A percentile compares a stretch with the other conserved stretches of the same genome.
phyloP scores from a whole-genome alignment of 2,329 filamentous ascomycete genomes.

The Arthrobotrys sphaeroides region DNA sequence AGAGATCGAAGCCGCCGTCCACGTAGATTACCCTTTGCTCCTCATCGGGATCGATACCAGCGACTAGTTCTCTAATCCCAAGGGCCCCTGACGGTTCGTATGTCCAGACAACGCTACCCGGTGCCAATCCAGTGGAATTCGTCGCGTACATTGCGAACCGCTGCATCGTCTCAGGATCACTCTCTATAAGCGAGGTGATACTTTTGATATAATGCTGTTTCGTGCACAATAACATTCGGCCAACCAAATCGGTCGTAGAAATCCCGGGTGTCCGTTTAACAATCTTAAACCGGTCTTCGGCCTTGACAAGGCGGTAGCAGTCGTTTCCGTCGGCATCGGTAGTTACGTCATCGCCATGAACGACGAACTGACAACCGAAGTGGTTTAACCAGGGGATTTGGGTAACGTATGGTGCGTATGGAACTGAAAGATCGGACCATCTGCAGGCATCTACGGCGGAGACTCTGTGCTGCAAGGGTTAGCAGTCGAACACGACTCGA shows the following conservation, averaged over 20 bases:
- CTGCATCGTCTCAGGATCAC: constrained; percentile 34
- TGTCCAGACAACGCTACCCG: constrained; percentile 85
- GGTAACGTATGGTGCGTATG: constrained; percentile 92
- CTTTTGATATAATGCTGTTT: constrained; percentile 90
- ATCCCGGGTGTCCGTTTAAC: constrained; percentile 97
- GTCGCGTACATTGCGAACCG: constrained; percentile 76
- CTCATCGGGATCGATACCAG: constrained; percentile 74
- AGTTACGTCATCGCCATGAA: constrained; percentile 96
- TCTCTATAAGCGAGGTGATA: constrained; percentile 70
- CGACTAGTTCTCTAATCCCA: constrained; percentile 72
- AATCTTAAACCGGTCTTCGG: constrained; percentile 91
- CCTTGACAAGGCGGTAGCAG: constrained; percentile 97
- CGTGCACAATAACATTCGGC: constrained; percentile 96
- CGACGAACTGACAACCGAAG: constrained; percentile 94
- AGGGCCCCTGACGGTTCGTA: constrained; percentile 71
- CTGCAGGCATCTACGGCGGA: constrained; percentile 93
- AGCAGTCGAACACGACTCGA: not conserved
- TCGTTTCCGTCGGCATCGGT: constrained; percentile 92
- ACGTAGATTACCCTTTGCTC: constrained; percentile 93
- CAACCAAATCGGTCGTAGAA: constrained; percentile 96
- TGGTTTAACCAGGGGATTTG: constrained; percentile 92
- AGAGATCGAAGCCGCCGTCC: constrained; percentile 95
- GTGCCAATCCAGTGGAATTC: constrained; percentile 79
- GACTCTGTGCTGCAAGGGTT: constrained; percentile 66
- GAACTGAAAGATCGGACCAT: constrained; percentile 86